Base-by-base conservation (phyloP, 805 yeast species). In the Starmera quercuum region DNA sequence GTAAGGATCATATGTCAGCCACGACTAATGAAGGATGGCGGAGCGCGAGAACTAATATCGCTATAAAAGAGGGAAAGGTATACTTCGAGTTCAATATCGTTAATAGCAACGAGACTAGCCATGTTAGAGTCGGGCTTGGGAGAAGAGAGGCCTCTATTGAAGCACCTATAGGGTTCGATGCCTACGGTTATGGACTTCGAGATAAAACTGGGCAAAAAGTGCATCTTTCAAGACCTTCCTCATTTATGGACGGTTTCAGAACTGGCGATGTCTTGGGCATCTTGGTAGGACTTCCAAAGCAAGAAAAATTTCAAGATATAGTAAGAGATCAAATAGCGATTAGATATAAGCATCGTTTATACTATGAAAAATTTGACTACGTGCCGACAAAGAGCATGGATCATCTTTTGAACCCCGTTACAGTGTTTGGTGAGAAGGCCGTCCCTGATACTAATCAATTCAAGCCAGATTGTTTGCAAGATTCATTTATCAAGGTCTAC, bases 131-230 rank as follows among this genome's bases (percentile, higher is more conserved):
- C 20, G 99, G 99, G 0, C 51, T 90, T 24, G 81, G 81, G 0
- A 63, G 97, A 33, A 69, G 86, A 40, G 97, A 90, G 50, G 92
- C 95, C 2, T 74, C 86, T 32, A 58, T 88, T 29, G 97, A 90
- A 45, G 95, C 95, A 0, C 97, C 99, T 0, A 92, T 88, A 6
- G 99, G 99, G 3, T 85, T 75, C 48, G 97, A 92, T 56, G 90
- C 87, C 0, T 92, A 87, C 59, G 90, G 96, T 0, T 90, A 92
- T 56, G 97, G 95, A 2, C 50, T 92, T 3, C 67, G 97, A 38
- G 97, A 90, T 58, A 68, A 71, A 24, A 66, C 70, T 6, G 88
- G 95, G 2, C 83, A 83, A 44, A 73, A 73, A 20, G 67, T 92
- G 17, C 94, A 92, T 42, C 58, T 81, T 29, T 78, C 90, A 38